Percentiles rank a stretch among this genome's conserved stretches.
Evolutionary conservation across 2,329 filamentous ascomycete genomes (phyloP).

Genomic region (Dothistroma pini): DNA sequence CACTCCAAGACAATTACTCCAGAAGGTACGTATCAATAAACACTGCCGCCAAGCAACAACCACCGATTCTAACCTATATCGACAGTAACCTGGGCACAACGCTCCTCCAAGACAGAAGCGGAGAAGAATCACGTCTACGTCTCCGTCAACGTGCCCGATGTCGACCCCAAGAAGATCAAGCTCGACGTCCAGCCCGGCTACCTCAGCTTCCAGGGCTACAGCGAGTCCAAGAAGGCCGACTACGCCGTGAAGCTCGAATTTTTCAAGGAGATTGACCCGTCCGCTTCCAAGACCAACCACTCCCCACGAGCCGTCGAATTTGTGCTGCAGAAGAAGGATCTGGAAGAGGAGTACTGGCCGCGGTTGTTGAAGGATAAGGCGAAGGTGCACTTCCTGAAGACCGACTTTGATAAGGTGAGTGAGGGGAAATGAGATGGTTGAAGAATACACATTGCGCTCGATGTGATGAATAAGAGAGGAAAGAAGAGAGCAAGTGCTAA

Average conservation of each 20-base stretch:
- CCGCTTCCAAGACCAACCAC: slow-evolving; percentile 81
- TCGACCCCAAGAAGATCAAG: slow-evolving; percentile 69
- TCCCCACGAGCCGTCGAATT: slow-evolving; percentile 83
- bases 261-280: slow-evolving; percentile 84
- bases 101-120: slow-evolving; percentile 74
- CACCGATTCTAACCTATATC: slow-evolving; percentile 21
- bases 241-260: slow-evolving; percentile 86
- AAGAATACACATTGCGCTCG: background rate
- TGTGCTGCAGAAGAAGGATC: slow-evolving; percentile 94
- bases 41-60: slow-evolving; percentile 1
- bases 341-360: slow-evolving; percentile 93
- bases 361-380: slow-evolving; percentile 84
- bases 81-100: slow-evolving; percentile 95
- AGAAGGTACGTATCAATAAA: slow-evolving; percentile 30
- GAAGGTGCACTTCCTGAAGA: slow-evolving; percentile 96
- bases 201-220: slow-evolving; percentile 79
- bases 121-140: slow-evolving; percentile 94
- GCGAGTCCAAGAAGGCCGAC: slow-evolving; percentile 76
- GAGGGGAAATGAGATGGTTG: background rate
- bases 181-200: slow-evolving; percentile 75
- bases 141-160: slow-evolving; percentile 84
- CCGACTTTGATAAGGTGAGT: slow-evolving; percentile 90
- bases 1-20: slow-evolving; percentile 36
- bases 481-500: background rate
- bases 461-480: background rate